Conservation (phyloP, 768 basidiomycete species). For the Lactarius pseudohatsudake region DNA sequence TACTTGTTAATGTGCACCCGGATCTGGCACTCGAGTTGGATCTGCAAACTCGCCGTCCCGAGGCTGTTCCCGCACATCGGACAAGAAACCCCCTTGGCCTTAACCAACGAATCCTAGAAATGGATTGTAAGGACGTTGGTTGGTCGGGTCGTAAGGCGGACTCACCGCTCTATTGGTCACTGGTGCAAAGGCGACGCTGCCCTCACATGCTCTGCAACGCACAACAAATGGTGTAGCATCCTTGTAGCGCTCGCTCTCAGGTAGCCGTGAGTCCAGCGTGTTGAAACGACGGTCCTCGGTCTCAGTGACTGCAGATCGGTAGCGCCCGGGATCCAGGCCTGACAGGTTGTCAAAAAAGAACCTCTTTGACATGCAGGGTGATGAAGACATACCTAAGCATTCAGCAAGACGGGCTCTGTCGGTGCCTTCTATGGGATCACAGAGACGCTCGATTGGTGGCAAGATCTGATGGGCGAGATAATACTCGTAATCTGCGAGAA, state of each 20-base stretch:
- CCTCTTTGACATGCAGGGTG: background rate
- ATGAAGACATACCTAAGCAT: constrained; percentile 69
- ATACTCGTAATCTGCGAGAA: constrained; percentile 74
- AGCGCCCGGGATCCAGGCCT: constrained; percentile 66
- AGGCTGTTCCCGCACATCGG: constrained; percentile 59
- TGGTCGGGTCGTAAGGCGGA: background rate
- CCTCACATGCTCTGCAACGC: constrained; percentile 74
- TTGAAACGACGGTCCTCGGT: constrained; percentile 67
- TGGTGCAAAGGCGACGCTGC: constrained; percentile 54
- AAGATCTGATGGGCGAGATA: constrained; percentile 91
- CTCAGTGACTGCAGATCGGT: constrained; percentile 42
- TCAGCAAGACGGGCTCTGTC: constrained; percentile 91
- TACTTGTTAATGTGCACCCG: constrained; percentile 73
- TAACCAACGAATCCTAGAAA: constrained; percentile 64
- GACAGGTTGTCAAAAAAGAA: background rate
- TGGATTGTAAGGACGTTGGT: constrained; percentile 2
- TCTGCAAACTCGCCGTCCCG: constrained; percentile 60
- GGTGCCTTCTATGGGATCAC: constrained; percentile 95
- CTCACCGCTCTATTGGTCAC: constrained; percentile 60
- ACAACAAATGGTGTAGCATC: constrained; percentile 70
- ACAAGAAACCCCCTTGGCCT: constrained; percentile 66
- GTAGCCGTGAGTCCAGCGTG: constrained; percentile 84
- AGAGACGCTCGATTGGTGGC: constrained; percentile 92
- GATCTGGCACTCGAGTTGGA: constrained; percentile 87
- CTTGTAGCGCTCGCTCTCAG: constrained; percentile 85